A percentile compares a stretch with the other conserved stretches of the same genome.
These are phyloP conservation scores for Sphagnum magellanicum DNA, from an alignment of 228 moss, liverwort and hornwort genomes.

Conservation along the genomic window DNA sequence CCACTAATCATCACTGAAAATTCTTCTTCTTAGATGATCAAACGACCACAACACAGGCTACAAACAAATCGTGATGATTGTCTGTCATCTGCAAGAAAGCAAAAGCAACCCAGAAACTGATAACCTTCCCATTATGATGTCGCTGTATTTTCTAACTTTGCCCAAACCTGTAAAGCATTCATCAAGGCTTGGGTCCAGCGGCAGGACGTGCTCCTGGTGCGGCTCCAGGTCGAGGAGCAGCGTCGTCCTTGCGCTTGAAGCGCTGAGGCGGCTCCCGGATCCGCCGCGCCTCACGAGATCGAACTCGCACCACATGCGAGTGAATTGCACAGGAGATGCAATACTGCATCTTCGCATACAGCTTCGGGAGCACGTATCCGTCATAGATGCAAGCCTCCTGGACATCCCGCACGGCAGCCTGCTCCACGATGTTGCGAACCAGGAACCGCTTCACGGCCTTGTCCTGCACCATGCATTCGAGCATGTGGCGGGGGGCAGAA, in stretches of 20 bases:
- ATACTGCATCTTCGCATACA: conserved; percentile 88
- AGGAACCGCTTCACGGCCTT: conserved; percentile 90
- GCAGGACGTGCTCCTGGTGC: conserved; percentile 59
- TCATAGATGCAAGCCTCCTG: conserved; percentile 94
- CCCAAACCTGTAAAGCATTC: not conserved
- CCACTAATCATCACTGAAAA: too few species aligned
- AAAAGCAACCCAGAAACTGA: too few species aligned
- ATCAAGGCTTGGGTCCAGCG: conserved; percentile 10
- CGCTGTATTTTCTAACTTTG: too few species aligned
- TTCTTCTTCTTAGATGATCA: too few species aligned
- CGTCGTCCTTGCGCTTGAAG: conserved; percentile 68
- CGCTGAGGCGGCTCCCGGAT: conserved; percentile 85
- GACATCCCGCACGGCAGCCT: conserved; percentile 91
- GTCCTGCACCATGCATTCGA: conserved; percentile 30
- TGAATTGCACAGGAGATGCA: conserved; percentile 90
- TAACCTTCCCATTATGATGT: too few species aligned
- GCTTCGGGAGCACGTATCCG: conserved; percentile 73
- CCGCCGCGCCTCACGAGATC: conserved; percentile 73
- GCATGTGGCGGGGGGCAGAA: too few species aligned
- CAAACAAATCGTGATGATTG: too few species aligned
- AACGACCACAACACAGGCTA: too few species aligned
- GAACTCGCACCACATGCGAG: conserved; percentile 80
- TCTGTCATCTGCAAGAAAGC: too few species aligned
- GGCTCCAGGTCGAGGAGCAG: conserved; percentile 26
- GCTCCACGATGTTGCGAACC: conserved; percentile 89